phyloP scores from a whole-genome alignment of 257 asterid genomes.

The Striga asiatica region DNA sequence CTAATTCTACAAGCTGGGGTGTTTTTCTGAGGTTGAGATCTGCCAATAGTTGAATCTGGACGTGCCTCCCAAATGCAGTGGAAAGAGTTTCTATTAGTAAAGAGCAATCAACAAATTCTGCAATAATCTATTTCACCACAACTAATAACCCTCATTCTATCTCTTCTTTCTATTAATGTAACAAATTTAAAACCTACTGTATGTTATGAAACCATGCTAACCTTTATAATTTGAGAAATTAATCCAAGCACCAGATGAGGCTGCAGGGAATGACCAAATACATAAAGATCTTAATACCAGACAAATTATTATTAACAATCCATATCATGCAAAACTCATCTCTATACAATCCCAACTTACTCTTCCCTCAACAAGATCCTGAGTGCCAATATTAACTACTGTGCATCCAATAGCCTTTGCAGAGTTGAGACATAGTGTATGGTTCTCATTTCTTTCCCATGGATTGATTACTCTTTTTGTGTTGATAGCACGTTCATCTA shows the following conservation, averaged over 20 bases:
- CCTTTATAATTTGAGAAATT: constrained; percentile 96
- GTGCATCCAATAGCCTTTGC: constrained; percentile 99
- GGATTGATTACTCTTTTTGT: constrained; percentile 75
- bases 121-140: constrained; percentile 1
- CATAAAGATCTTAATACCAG: constrained; percentile 1
- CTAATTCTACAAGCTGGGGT: constrained; percentile 93
- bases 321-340: constrained; percentile 2
- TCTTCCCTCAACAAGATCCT: constrained; percentile 93
- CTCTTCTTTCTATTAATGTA: constrained; percentile 1
- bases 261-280: constrained; percentile 35
- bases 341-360: constrained; percentile 41
- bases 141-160: no score
- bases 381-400: constrained; percentile 87
- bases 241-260: constrained; percentile 93
- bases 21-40: constrained; percentile 98
- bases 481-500: constrained; percentile 92
- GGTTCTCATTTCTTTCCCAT: constrained; percentile 97
- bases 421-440: constrained; percentile 90
- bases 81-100: constrained; percentile 15
- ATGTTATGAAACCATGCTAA: constrained; percentile 24
- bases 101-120: constrained; percentile 9
- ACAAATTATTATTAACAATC: neutral
- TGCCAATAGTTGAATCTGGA: constrained; percentile 89
- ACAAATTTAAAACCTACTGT: constrained; percentile 9
- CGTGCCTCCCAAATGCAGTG: constrained; percentile 18